Conservation (phyloP, 768 basidiomycete species). For the Botryobasidium botryosum region DNA sequence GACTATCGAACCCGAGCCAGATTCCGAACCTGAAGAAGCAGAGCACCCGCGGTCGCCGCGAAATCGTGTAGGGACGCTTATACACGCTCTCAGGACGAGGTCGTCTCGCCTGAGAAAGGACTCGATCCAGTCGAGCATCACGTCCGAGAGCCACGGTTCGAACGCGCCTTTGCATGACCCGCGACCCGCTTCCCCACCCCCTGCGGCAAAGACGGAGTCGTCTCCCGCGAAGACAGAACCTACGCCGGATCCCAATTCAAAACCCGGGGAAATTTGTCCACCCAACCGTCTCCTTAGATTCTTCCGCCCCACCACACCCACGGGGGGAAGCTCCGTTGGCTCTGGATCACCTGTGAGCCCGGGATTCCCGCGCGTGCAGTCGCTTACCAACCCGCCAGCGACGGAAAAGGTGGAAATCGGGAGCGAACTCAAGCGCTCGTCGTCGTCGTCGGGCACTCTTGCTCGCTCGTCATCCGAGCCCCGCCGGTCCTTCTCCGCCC, state of each 20-base stretch:
- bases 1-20: conserved; percentile 31
- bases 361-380: too few species aligned
- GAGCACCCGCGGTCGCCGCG: conserved; percentile 19
- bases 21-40: conserved; percentile 25
- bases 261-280: not conserved
- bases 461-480: too few species aligned
- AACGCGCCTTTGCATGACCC: not conserved
- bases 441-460: too few species aligned
- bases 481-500: too few species aligned
- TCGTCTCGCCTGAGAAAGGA: conserved; percentile 6
- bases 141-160: too few species aligned
- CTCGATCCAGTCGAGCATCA: conserved; percentile 3
- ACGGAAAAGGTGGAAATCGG: too few species aligned
- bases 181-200: not conserved
- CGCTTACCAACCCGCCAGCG: too few species aligned
- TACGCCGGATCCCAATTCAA: not conserved
- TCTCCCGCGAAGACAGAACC: too few species aligned
- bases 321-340: too few species aligned
- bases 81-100: conserved; percentile 18
- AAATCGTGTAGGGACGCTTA: conserved; percentile 33
- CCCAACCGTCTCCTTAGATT: not conserved
- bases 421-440: too few species aligned
- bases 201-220: not conserved
- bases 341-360: too few species aligned
- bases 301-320: not conserved